phyloP scores from a whole-genome alignment of 352 stramenopile species.

The Globisporangium camurandrum region DNA sequence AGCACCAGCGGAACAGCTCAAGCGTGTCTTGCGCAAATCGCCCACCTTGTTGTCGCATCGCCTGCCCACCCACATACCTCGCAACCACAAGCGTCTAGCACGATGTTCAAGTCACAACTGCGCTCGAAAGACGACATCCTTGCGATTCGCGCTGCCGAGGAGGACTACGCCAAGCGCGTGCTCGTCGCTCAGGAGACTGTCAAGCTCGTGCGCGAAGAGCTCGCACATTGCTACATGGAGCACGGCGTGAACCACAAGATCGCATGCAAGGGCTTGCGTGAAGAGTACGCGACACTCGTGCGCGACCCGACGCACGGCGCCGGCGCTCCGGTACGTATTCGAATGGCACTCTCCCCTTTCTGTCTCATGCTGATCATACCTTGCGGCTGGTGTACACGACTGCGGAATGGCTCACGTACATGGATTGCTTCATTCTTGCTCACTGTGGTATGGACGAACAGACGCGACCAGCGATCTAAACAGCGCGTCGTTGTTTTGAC shows the following conservation, averaged over 20 bases:
- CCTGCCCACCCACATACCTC: too few relatives aligned
- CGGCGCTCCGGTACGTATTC: slow-evolving; percentile 59
- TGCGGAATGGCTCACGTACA: background rate
- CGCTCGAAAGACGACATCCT: slow-evolving; percentile 81
- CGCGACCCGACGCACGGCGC: slow-evolving; percentile 72
- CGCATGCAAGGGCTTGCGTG: slow-evolving; percentile 70
- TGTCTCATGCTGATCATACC: too few relatives aligned
- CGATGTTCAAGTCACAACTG: slow-evolving; percentile 63
- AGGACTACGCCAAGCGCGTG: slow-evolving; percentile 66
- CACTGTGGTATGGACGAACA: too few relatives aligned
- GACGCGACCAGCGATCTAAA: slow-evolving; percentile 20
- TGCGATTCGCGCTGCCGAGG: slow-evolving; percentile 64
- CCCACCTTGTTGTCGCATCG: too few relatives aligned
- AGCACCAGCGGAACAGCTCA: too few relatives aligned
- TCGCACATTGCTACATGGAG: slow-evolving; percentile 85
- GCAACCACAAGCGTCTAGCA: slow-evolving; percentile 5
- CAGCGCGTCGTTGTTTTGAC: too few relatives aligned
- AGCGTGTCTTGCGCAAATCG: too few relatives aligned
- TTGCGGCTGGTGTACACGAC: background rate
- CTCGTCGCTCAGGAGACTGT: slow-evolving; percentile 71
- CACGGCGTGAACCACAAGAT: slow-evolving; percentile 87
- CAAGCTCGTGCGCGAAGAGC: slow-evolving; percentile 81
- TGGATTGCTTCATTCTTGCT: too few relatives aligned
- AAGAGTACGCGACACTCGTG: slow-evolving; percentile 79
- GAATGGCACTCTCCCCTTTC: too few relatives aligned